Evolutionary conservation across 768 basidiomycete genomes (phyloP).

Genomic region (Leccinum imitatum): DNA sequence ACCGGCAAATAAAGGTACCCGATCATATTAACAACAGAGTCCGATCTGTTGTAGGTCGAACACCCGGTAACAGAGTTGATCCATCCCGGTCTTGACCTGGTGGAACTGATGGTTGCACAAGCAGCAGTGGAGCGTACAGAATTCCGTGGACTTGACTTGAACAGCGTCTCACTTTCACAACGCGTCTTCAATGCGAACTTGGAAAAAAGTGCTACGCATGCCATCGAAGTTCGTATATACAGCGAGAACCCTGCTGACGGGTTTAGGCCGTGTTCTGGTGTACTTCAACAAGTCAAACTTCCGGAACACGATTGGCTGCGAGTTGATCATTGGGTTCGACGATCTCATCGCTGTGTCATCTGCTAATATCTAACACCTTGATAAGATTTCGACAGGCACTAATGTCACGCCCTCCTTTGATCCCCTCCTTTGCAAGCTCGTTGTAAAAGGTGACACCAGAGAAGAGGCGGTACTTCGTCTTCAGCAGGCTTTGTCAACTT

Average conservation of each 20-base stretch:
- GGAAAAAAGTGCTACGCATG: slow-evolving; percentile 28
- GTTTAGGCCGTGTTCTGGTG: slow-evolving; percentile 59
- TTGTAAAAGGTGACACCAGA: slow-evolving; percentile 49
- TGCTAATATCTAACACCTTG: background rate
- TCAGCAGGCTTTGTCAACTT: slow-evolving; percentile 35
- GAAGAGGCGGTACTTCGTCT: slow-evolving; percentile 47
- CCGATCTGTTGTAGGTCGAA: slow-evolving; percentile 49
- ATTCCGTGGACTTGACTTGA: slow-evolving; percentile 14
- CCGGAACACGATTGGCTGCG: slow-evolving; percentile 49
- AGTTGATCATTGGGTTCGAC: slow-evolving; percentile 58
- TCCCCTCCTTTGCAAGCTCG: slow-evolving; percentile 58
- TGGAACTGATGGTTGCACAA: slow-evolving; percentile 64
- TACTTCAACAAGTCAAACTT: slow-evolving; percentile 55
- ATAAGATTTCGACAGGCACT: slow-evolving; percentile 50
- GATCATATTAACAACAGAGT: background rate
- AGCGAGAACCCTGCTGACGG: slow-evolving; percentile 59
- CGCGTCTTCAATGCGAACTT: slow-evolving; percentile 33
- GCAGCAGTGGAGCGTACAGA: slow-evolving; percentile 39
- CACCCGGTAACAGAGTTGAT: slow-evolving; percentile 63
- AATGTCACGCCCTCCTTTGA: slow-evolving; percentile 55
- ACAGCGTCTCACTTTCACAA: slow-evolving; percentile 38
- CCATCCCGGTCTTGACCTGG: slow-evolving; percentile 57
- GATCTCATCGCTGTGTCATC: slow-evolving; percentile 3
- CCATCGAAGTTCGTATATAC: slow-evolving; percentile 60
- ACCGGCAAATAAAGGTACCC: background rate